A percentile compares a stretch with the other conserved stretches of the same genome.
Evolutionary conservation across 257 asterid species (phyloP).

Genomic region (Solanum phureja): DNA sequence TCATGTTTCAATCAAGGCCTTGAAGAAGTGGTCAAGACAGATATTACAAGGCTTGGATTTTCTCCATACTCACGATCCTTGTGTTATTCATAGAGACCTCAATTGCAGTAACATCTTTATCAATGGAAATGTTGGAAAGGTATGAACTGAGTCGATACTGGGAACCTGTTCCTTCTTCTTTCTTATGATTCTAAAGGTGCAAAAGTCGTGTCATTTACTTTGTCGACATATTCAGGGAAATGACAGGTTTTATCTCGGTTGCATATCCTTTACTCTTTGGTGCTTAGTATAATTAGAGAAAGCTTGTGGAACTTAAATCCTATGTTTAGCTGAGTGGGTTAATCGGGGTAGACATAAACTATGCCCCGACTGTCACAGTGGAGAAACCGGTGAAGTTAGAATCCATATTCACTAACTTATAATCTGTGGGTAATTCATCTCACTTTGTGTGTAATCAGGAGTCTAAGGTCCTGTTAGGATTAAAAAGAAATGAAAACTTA

Average conservation of each 20-base stretch:
- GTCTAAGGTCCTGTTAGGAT: neutral
- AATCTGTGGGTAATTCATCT: neutral
- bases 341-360: neutral
- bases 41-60: constrained; percentile 15
- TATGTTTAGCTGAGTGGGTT: neutral
- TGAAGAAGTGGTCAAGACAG: constrained; percentile 18
- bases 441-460: neutral
- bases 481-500: neutral
- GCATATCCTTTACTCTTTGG: neutral
- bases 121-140: constrained; percentile 23
- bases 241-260: neutral
- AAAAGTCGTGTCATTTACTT: neutral
- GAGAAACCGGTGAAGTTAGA: neutral
- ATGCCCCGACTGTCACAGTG: neutral
- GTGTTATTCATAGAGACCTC: constrained; percentile 20
- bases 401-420: neutral
- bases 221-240: neutral
- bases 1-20: constrained; percentile 17
- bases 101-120: constrained; percentile 22
- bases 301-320: neutral
- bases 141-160: neutral
- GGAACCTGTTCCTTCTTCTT: neutral
- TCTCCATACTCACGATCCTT: constrained; percentile 20
- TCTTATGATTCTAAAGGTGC: neutral
- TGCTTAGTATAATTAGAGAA: neutral